Evolutionary conservation across 1,139 yeast genomes (phyloP), one percentile per base, ranked within the genome.

Genomic region (Saccharomyces uvarum): DNA sequence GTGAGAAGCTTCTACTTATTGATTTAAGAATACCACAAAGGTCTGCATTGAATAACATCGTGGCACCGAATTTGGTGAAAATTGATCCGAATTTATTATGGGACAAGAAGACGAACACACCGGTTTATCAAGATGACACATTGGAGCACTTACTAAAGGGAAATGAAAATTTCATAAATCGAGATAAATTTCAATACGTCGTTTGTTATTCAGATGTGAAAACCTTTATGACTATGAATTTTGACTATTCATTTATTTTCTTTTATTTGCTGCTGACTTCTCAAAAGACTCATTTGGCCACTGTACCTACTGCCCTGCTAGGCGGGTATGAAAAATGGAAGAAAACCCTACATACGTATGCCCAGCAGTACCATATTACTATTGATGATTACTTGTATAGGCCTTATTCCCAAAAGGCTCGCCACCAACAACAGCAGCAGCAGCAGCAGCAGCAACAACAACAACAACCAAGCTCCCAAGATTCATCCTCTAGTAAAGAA

Each of bases 1-100:
- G 67, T 1, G 49, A 58, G 6, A 63, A 63, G 5, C 61, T 79
- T 3, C 65, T 83, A 51, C 57, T 83, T 9, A 76, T 86, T 48
- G 93, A 86, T 66, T 75, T 78, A 53, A 70, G 93, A 58, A 73
- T 81, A 3, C 64, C 74, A 11, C 75, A 74, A 52, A 79, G 78
- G 41, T 83, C 70, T 60, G 72, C 75, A 31, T 68, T 76, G 27
- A 80, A 82, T 60, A 88, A 83, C 63, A 79, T 86, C 11, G 76
- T 73, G 27, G 72, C 65, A 16, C 70, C 65, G 4, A 77, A 83
- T 55, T 63, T 81, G 3, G 70, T 86, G 4, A 82, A 83, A 57
- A 75, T 86, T 21, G 88, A 84, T 51, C 91, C 93, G 0, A 64
- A 71, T 1, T 50, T 74, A n/a, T 55, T 74, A 41, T 68, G 69